Evolutionary conservation across 108 stramenopile genomes (phyloP).

Genomic region (Nitzschia putrida): DNA sequence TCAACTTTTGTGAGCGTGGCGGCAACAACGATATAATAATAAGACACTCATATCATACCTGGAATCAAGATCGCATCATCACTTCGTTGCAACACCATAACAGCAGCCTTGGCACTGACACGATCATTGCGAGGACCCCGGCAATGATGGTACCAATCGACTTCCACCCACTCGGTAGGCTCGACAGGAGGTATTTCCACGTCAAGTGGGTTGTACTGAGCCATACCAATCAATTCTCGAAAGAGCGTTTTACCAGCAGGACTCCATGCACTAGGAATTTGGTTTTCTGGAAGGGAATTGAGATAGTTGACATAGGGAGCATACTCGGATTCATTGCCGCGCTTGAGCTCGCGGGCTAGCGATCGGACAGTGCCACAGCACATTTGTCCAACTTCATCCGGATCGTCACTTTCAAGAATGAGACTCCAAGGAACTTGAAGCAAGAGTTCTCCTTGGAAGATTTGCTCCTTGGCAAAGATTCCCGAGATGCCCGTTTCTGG

Average conservation of each 20-base stretch:
- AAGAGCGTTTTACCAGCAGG: constrained; percentile 44
- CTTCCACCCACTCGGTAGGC: constrained; percentile 19
- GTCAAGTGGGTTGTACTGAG: neutral
- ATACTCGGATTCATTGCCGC: constrained; percentile 28
- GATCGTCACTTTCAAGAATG: constrained; percentile 14
- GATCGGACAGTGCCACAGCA: constrained; percentile 38
- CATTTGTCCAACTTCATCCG: constrained; percentile 20
- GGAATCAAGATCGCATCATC: constrained; percentile 63
- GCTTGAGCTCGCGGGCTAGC: constrained; percentile 23
- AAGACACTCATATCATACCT: constrained; percentile 20
- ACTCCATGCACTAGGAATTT: constrained; percentile 54
- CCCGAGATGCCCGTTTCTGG: constrained; percentile 17
- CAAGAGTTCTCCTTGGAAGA: constrained; percentile 29
- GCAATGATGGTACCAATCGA: constrained; percentile 40
- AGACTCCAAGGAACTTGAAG: constrained; percentile 28
- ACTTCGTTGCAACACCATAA: constrained; percentile 50
- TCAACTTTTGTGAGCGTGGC: too few relatives aligned
- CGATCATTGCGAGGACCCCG: constrained; percentile 29
- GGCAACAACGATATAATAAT: constrained; percentile 64
- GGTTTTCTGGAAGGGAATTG: constrained; percentile 20
- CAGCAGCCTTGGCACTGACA: constrained; percentile 40
- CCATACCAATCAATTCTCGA: constrained; percentile 1
- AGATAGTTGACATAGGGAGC: constrained; percentile 79
- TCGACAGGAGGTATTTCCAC: constrained; percentile 16
- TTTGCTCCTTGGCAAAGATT: constrained; percentile 35